Percentiles rank a stretch among this genome's conserved stretches.
Conservation (phyloP, 164 flowering plant species). For the Cinnamomum chago region DNA sequence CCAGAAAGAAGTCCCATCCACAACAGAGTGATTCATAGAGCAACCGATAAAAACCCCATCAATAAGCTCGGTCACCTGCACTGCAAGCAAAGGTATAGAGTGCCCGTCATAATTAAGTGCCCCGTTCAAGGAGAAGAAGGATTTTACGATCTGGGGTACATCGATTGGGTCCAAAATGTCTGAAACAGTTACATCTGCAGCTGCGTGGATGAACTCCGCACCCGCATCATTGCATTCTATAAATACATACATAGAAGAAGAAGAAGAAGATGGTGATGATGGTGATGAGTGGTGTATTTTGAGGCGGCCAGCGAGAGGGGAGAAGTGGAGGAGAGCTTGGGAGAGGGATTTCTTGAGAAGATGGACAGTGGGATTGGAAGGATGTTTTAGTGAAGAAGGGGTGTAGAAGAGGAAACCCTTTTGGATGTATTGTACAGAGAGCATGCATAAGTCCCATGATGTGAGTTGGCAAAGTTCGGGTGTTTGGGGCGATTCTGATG, state of each 20-base stretch:
- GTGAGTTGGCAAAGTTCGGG: not conserved
- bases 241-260: conserved; percentile 3
- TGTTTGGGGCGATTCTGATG: not conserved
- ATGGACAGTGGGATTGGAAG: not conserved
- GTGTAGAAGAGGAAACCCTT: conserved; percentile 29
- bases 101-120: conserved; percentile 51
- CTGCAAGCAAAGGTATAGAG: conserved; percentile 29
- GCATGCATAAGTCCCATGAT: conserved; percentile 27
- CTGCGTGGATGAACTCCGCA: conserved; percentile 41
- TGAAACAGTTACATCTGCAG: conserved; percentile 18
- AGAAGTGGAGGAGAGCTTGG: conserved; percentile 37
- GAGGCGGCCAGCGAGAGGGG: conserved; percentile 50
- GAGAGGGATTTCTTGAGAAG: conserved; percentile 24
- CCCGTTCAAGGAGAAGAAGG: conserved; percentile 44
- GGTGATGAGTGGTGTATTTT: conserved; percentile 17
- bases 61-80: conserved; percentile 46
- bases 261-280: not conserved
- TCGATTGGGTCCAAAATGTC: conserved; percentile 32
- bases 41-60: conserved; percentile 57
- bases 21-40: conserved; percentile 42
- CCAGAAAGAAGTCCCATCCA: conserved; percentile 50
- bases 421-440: conserved; percentile 21
- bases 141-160: conserved; percentile 39
- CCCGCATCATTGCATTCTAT: conserved; percentile 29
- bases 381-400: conserved; percentile 3